A percentile compares a stretch with the other conserved stretches of the same genome.
Conservation (phyloP, 2,329 filamentous ascomycete genomes). For the Rutstroemia sydowiana region DNA sequence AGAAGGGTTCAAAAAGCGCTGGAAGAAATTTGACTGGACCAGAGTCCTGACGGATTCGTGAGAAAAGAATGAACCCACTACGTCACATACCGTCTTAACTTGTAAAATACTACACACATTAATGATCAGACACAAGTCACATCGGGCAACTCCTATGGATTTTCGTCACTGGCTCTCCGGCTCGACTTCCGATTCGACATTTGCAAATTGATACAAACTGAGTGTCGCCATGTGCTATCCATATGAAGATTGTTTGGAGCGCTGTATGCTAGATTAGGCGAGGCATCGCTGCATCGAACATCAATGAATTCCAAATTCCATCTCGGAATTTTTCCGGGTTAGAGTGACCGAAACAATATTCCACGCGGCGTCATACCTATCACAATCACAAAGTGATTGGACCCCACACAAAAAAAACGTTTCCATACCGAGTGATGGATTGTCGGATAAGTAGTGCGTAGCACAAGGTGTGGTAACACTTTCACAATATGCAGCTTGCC, state of each 20-base stretch:
- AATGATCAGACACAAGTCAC: background rate
- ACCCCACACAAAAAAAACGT: background rate
- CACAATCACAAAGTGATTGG: background rate
- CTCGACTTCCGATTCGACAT: background rate
- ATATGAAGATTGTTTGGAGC: background rate
- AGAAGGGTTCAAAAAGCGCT: constrained; percentile 73
- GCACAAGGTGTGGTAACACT: background rate
- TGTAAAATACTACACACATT: background rate
- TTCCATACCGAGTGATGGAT: background rate
- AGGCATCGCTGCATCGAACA: too few species aligned
- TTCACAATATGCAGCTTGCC: constrained; percentile 1
- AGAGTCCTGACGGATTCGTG: constrained; percentile 40
- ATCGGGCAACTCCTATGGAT: background rate
- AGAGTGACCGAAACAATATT: too few species aligned
- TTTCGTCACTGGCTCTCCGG: background rate
- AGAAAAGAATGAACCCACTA: background rate
- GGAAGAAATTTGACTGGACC: constrained; percentile 70
- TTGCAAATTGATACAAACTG: background rate
- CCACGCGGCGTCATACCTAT: background rate
- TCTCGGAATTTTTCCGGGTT: background rate
- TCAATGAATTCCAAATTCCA: too few species aligned
- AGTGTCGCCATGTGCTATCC: background rate
- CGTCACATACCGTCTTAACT: background rate
- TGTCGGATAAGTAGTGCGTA: background rate
- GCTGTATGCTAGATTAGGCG: background rate